Evolutionary conservation across 2,329 filamentous ascomycete genomes (phyloP), one percentile per base, ranked within the genome.

Genomic region (Claviceps cyperi): DNA sequence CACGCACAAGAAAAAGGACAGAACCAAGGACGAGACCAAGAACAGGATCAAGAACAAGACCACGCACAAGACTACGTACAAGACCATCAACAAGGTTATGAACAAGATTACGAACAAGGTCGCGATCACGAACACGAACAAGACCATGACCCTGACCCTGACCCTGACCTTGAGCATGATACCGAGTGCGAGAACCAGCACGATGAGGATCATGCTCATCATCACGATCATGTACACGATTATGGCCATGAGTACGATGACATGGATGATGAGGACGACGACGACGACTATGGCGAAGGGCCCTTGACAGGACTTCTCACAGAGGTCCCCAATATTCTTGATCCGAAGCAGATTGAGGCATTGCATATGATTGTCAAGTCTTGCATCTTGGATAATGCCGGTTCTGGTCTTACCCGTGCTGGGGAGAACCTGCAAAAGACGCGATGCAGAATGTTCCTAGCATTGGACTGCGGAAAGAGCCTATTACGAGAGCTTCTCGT

Each of bases 321-420:
- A 0, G 91, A 97, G 63, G 88, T 97, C 13, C 91, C 91, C 32
- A 85, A 97, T 56, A 94, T 96, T 38, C 74, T 97, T 32, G 90
- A 94, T 43, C 91, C 91, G 0, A 90, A 89, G 50, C 91, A 97
- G 66, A 96, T 96, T 49, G 91, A 97, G 66, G 90, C 92, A 5
- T 70, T 97, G 49, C 91, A 94, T 50, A 95, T 96, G 90, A 94
- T 96, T 52, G 84, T 97, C 59, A 95, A 96, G 71, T 90, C 87
- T 14, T 94, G 90, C 54, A 94, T 97, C 49, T 80, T 95, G 21
- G 86, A 94, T 59, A 81, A 80, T n/a, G 74, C 79, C 52, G 86
- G 85, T 52, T 83, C 84, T 55, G 80, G 81, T 0, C 69, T 80
- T 7, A 84, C 82, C 43, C 66, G 72, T 9, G 76, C 76, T 13